Conservation (phyloP, 257 asterid genomes). For the Nicotiana knightiana region DNA sequence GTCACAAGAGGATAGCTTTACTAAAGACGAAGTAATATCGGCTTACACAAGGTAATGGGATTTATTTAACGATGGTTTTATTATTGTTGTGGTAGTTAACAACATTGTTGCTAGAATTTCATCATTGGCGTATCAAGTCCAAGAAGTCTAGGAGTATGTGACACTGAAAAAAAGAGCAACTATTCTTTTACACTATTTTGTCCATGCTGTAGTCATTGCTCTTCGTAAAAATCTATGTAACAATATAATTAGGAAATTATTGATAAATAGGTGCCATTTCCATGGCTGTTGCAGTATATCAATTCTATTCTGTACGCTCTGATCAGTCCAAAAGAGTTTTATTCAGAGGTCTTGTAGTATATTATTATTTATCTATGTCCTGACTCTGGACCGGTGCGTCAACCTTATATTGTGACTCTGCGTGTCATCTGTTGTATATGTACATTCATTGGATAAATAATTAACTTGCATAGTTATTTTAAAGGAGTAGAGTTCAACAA, state of each 20-base stretch:
- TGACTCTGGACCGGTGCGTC: neutral
- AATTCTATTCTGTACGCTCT: neutral
- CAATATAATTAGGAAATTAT: neutral
- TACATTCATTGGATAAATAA: conserved; percentile 16
- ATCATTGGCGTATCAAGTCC: neutral
- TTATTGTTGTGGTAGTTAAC: neutral
- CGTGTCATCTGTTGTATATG: conserved; percentile 8
- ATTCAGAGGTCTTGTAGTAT: neutral
- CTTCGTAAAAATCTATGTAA: neutral
- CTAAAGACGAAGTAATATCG: conserved; percentile 88
- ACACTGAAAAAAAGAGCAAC: neutral
- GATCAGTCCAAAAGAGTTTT: neutral
- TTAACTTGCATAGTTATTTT: conserved; percentile 38
- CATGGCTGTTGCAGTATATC: neutral
- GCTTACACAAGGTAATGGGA: conserved; percentile 69
- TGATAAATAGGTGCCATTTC: neutral
- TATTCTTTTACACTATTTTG: neutral
- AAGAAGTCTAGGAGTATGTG: neutral
- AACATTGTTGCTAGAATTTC: neutral
- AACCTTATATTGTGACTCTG: neutral
- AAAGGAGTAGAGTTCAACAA: conserved; percentile 80
- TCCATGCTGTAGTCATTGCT: neutral
- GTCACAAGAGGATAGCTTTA: conserved; percentile 79
- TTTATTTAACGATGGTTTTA: neutral
- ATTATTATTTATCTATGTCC: neutral